Evolutionary conservation across 2,329 filamentous ascomycete genomes (phyloP), one percentile per base, ranked within the genome.

Genomic region (Trichothecium sympodiale): DNA sequence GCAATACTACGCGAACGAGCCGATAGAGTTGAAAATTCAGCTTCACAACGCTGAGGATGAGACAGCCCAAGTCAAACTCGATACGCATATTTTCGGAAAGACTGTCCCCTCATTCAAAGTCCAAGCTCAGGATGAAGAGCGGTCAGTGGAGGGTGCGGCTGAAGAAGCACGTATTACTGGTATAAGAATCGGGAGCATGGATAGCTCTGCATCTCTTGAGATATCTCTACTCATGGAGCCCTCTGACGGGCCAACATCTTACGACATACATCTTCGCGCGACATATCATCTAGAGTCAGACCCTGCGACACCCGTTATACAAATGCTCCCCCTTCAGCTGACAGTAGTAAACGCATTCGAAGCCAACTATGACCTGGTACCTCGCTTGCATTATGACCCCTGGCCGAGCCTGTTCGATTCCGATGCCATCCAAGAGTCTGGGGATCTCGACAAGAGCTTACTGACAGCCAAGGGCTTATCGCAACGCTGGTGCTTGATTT

Each of bases 381-480:
- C 91, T 9, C 74, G 82, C 8, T 65, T 94, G 4, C 82, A 95
- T 54, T 57, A 71, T 0, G 79, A 82, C 33, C 67, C 76, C 3
- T 98, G 91, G 89, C 88, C 91, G 1, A 87, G 80, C 53, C 78
- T 93, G 47, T 98, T 96, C 56, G 69, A 77, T 35, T 63, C 72
- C 14, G 69, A 77, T 16, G 61, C 61, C 12, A 48, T 74, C 3
- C 54, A 57, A 16, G 54, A 58, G 7, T 41, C 45, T 2, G 43
- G 46, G 5, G 56, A 61, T 18, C 53, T 45, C 17, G 55, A 60
- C 9, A 47, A 54, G 10, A 34, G 40, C 6, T 6, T 10, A 25
- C 37, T 41, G 5, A 48, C 46, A 8, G 55, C 66, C 16, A 55
- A 57, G 38, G 89, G 89, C 1, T 64, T 96, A 12, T 67, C 74